Evolutionary conservation across 148 eudicot species (phyloP).

Genomic region (Hydrangea macrophylla): DNA sequence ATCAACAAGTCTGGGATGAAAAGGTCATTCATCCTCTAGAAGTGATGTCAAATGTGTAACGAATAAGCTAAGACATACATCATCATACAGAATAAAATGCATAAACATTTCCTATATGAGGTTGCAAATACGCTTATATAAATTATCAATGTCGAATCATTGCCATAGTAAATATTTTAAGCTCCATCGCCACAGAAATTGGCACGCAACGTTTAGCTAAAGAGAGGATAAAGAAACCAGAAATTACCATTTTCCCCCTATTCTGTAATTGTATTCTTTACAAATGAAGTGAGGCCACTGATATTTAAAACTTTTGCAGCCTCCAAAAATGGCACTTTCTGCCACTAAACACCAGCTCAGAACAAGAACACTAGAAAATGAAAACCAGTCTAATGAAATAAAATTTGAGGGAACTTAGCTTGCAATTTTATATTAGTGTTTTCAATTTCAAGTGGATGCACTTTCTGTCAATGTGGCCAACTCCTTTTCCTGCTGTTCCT

Average conservation of each 20-base stretch:
- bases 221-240: not conserved
- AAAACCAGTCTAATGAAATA: not conserved
- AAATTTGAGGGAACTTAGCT: not conserved
- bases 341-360: not conserved
- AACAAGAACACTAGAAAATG: not conserved
- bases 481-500: constrained; percentile 64
- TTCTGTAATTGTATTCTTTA: not conserved
- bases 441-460: not conserved
- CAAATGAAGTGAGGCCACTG: not conserved
- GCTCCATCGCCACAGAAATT: not conserved
- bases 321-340: not conserved
- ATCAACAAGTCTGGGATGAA: no score
- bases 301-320: not conserved
- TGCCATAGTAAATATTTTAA: not conserved
- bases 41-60: no score
- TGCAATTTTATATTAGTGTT: not conserved
- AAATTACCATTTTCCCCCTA: not conserved
- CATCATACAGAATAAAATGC: not conserved
- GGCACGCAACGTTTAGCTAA: not conserved
- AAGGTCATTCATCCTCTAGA: no score
- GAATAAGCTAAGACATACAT: not conserved
- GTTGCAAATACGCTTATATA: not conserved
- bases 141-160: not conserved
- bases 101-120: not conserved
- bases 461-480: constrained; percentile 34